Percentiles rank a stretch among this genome's conserved stretches.
phyloP scores from a whole-genome alignment of 305 asterid genomes.

The Fraxinus paxiana region DNA sequence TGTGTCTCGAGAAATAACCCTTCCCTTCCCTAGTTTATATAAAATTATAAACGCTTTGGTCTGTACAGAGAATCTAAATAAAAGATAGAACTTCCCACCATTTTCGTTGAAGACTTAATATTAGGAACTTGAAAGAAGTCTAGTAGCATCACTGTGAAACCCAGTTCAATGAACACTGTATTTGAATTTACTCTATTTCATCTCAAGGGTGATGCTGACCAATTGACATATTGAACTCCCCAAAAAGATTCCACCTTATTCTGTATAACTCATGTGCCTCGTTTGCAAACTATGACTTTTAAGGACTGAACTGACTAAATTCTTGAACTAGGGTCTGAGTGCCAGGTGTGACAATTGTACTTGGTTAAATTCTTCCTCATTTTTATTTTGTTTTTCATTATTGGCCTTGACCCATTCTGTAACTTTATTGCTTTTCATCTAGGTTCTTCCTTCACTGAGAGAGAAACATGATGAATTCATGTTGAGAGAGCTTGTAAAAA shows the following conservation, averaged over 20 bases:
- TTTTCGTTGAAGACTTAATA: not conserved
- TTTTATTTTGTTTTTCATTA: constrained; percentile 7
- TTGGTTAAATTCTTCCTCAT: not conserved
- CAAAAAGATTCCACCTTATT: not conserved
- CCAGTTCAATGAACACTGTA: not conserved
- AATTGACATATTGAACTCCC: not conserved
- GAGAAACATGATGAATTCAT: constrained; percentile 81
- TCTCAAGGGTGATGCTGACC: not conserved
- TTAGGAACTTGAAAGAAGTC: not conserved
- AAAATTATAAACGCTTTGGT: not conserved
- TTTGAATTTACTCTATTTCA: not conserved
- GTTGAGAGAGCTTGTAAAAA: constrained; percentile 70
- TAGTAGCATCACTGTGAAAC: not conserved
- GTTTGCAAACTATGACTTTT: constrained; percentile 10
- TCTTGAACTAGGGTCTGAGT: constrained; percentile 5
- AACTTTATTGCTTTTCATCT: constrained; percentile 16
- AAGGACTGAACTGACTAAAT: constrained; percentile 5
- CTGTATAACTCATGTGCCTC: not conserved
- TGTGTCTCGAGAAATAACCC: not conserved
- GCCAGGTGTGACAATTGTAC: not conserved
- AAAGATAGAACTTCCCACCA: not conserved
- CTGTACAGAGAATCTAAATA: not conserved
- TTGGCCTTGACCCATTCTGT: constrained; percentile 1
- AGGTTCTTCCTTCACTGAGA: constrained; percentile 73
- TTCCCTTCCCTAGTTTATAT: not conserved